Conservation (phyloP, 257 asterid species). For the Phtheirospermum japonicum region DNA sequence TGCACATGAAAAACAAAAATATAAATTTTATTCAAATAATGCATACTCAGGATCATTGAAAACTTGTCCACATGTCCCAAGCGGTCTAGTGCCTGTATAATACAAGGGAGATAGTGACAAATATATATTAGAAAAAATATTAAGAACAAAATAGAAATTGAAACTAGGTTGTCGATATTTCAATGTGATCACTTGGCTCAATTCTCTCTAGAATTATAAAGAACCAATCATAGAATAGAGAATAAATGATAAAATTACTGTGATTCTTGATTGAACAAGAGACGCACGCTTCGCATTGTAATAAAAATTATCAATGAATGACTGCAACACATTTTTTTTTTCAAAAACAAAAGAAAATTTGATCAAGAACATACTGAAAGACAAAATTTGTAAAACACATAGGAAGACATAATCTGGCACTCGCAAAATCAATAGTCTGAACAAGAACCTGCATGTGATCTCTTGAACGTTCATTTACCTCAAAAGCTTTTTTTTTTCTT, state of each 20-base stretch:
- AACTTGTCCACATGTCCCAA: conserved; percentile 81
- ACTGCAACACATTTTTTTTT: no score
- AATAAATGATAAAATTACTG: no score
- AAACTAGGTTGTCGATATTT: no score
- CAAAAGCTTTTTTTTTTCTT: no score
- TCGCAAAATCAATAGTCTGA: conserved; percentile 23
- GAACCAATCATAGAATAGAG: no score
- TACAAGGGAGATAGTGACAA: conserved; percentile 21
- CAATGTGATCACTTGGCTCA: no score
- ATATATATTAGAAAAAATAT: not conserved
- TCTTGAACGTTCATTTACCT: no score
- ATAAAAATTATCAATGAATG: conserved; percentile 93
- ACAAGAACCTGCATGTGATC: no score
- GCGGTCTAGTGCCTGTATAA: conserved; percentile 82
- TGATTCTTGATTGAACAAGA: no score
- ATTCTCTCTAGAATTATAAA: no score
- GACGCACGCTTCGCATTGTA: conserved; percentile 96
- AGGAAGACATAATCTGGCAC: conserved; percentile 1
- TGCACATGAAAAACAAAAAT: not conserved
- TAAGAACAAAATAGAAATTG: no score
- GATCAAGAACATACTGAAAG: conserved; percentile 1
- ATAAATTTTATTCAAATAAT: conserved; percentile 20
- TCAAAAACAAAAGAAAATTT: conserved; percentile 22
- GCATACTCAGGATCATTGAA: conserved; percentile 94
- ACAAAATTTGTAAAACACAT: not conserved